phyloP scores from a whole-genome alignment of 2,329 filamentous ascomycete genomes.

The Fusarium verticillioides region DNA sequence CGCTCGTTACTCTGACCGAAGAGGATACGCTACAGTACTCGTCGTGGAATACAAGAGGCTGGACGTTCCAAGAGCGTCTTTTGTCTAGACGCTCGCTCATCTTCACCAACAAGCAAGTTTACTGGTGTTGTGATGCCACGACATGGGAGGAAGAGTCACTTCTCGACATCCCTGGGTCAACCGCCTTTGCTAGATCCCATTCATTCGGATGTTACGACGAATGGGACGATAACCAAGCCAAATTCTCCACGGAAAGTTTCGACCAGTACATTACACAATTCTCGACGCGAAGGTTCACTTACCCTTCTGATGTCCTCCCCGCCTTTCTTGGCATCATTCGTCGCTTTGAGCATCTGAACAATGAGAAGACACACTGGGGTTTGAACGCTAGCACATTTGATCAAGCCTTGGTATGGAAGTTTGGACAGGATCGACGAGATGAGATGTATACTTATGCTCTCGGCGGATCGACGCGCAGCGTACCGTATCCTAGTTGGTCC shows the following conservation, averaged over 20 bases:
- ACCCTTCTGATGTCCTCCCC: background rate
- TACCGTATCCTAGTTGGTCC: slow-evolving; percentile 10
- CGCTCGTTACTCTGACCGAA: background rate
- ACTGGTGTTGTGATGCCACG: slow-evolving; percentile 10
- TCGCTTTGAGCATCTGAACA: slow-evolving; percentile 23
- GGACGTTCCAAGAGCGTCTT: slow-evolving; percentile 24
- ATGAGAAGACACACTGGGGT: slow-evolving; percentile 17
- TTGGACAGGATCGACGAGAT: background rate
- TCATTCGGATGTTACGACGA: slow-evolving; percentile 14
- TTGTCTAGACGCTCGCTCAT: slow-evolving; percentile 15
- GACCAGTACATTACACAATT: slow-evolving; percentile 10
- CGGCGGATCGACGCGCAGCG: background rate
- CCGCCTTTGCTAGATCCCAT: background rate
- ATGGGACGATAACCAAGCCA: background rate
- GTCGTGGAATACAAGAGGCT: slow-evolving; percentile 10
- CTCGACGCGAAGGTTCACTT: slow-evolving; percentile 9
- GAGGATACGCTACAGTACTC: background rate
- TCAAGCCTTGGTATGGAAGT: slow-evolving; percentile 3
- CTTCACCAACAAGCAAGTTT: slow-evolving; percentile 16
- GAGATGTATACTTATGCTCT: background rate
- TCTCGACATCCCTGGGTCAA: background rate
- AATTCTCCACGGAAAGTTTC: background rate
- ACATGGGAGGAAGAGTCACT: slow-evolving; percentile 31
- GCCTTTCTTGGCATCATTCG: slow-evolving; percentile 20
- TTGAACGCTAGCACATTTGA: background rate